Conservation (phyloP, 225 moss, liverwort and hornwort genomes). For the Physcomitrellopsis africana region DNA sequence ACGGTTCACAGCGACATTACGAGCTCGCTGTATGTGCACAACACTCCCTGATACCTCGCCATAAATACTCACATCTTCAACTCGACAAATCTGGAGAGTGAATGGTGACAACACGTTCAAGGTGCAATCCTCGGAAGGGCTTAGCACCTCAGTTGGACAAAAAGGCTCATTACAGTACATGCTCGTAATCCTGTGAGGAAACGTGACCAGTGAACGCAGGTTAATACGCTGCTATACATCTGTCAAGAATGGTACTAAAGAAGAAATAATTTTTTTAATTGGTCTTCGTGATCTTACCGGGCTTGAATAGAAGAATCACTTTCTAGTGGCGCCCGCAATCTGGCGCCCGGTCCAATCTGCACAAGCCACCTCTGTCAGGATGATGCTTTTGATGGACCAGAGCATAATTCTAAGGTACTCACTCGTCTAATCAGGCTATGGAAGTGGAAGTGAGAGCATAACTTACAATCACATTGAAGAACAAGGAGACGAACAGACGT, state of each 20-base stretch:
- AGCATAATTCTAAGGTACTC: neutral
- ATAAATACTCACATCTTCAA: slow-evolving; percentile 68
- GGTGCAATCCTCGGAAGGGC: slow-evolving; percentile 77
- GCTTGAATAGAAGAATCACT: slow-evolving; percentile 65
- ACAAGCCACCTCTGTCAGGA: slow-evolving; percentile 17
- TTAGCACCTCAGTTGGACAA: slow-evolving; percentile 67
- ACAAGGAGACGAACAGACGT: slow-evolving; percentile 74
- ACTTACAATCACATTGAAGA: slow-evolving; percentile 70
- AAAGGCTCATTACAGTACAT: slow-evolving; percentile 53
- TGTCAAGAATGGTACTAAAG: neutral
- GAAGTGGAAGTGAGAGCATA: neutral
- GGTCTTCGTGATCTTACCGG: slow-evolving; percentile 38
- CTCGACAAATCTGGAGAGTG: slow-evolving; percentile 81
- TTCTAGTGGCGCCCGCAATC: slow-evolving; percentile 70
- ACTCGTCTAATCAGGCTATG: too few species aligned
- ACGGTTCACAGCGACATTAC: slow-evolving; percentile 51
- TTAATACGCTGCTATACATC: neutral
- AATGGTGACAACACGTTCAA: slow-evolving; percentile 74
- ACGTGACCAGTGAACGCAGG: neutral
- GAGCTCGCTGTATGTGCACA: slow-evolving; percentile 71
- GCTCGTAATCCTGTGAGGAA: slow-evolving; percentile 51
- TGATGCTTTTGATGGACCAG: neutral
- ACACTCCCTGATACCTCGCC: slow-evolving; percentile 69
- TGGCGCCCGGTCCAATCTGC: slow-evolving; percentile 68
- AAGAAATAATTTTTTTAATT: neutral